Percentiles rank a stretch among this genome's conserved stretches.
phyloP scores from a whole-genome alignment of 2,329 filamentous ascomycete species.

The Nannizzia gypsea region DNA sequence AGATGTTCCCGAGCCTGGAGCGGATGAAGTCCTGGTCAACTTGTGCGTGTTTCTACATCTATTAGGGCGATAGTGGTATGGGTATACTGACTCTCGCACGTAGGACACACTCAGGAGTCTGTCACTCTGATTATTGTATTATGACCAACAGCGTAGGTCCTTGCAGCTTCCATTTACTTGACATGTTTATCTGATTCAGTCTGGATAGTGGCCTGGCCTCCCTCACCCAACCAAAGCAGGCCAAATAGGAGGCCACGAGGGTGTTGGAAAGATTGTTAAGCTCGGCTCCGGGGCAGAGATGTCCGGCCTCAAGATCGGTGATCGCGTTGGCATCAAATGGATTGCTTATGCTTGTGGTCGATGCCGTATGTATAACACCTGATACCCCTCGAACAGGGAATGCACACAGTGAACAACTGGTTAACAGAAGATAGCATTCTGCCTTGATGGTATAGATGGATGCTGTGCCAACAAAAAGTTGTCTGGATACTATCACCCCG shows the following conservation, averaged over 20 bases:
- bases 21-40: constrained; percentile 52
- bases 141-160: constrained; percentile 36
- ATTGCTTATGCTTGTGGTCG: constrained; percentile 46
- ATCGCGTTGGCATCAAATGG: constrained; percentile 62
- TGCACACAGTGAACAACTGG: not conserved
- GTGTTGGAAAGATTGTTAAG: constrained; percentile 53
- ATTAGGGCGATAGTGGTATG: not conserved
- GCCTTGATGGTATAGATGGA: constrained; percentile 44
- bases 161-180: not conserved
- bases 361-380: constrained; percentile 31
- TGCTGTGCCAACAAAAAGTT: constrained; percentile 46
- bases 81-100: not conserved
- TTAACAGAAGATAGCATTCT: constrained; percentile 29
- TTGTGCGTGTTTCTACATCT: constrained; percentile 31
- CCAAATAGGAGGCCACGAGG: constrained; percentile 59
- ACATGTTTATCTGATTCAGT: not conserved
- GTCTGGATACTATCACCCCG: constrained; percentile 56
- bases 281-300: constrained; percentile 49
- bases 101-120: constrained; percentile 51
- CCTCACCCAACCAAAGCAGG: constrained; percentile 48
- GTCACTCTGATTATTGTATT: constrained; percentile 50
- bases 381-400: not conserved
- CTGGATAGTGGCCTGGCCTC: constrained; percentile 43
- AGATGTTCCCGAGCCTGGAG: constrained; percentile 52
- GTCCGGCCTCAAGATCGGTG: constrained; percentile 49